Conservation (phyloP, 768 basidiomycete genomes). For the Kondoa subrosea region DNA sequence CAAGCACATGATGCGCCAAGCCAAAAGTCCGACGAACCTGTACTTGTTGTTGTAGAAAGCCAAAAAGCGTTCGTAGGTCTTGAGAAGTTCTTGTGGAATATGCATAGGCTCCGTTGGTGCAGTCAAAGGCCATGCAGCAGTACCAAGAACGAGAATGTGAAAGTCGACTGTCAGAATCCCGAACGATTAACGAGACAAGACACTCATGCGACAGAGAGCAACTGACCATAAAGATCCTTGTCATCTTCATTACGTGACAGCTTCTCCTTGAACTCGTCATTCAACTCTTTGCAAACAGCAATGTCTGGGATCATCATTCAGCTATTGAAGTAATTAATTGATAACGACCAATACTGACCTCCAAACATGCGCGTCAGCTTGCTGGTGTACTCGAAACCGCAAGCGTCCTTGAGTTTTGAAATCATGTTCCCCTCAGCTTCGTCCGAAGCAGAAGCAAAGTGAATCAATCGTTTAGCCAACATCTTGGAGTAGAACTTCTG, state of each 20-base stretch:
- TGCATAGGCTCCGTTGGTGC: conserved; percentile 59
- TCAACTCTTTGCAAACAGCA: conserved; percentile 84
- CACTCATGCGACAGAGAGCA: neutral
- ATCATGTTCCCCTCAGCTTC: conserved; percentile 97
- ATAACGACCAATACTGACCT: conserved; percentile 36
- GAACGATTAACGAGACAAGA: neutral
- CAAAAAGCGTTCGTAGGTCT: conserved; percentile 78
- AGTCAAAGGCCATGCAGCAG: conserved; percentile 86
- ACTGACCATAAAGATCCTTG: conserved; percentile 48
- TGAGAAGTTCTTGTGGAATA: conserved; percentile 69
- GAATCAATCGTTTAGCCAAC: conserved; percentile 78
- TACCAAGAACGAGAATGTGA: conserved; percentile 80
- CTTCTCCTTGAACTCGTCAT: conserved; percentile 82
- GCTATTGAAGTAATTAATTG: neutral
- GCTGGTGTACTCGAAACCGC: conserved; percentile 90
- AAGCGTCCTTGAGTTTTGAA: conserved; percentile 86
- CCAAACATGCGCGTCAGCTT: conserved; percentile 96
- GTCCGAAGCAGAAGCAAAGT: conserved; percentile 77
- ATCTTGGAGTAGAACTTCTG: conserved; percentile 94
- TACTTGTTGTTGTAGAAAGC: conserved; percentile 87
- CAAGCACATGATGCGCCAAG: neutral
- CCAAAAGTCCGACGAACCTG: conserved; percentile 33
- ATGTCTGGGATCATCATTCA: conserved; percentile 45
- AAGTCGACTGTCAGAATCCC: conserved; percentile 47
- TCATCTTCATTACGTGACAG: conserved; percentile 48